A percentile compares a stretch with the other conserved stretches of the same genome.
phyloP scores from a whole-genome alignment of 176 grass and related monocot genomes.

The Stipa capillata region DNA sequence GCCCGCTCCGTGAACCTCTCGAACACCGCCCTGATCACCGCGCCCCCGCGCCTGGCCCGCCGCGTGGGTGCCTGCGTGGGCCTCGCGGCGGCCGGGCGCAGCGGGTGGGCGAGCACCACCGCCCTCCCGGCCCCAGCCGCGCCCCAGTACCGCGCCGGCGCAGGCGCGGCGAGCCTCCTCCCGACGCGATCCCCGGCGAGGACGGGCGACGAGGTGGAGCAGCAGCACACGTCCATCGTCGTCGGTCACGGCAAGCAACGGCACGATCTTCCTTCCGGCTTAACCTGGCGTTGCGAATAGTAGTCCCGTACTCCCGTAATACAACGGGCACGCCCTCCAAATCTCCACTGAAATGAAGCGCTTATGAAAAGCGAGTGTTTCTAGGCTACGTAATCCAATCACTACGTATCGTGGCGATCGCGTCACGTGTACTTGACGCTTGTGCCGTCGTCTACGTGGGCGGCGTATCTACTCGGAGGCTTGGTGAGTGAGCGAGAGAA shows the following conservation, averaged over 20 bases:
- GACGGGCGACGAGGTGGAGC: conserved; percentile 26
- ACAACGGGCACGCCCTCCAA: background rate
- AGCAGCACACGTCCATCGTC: conserved; percentile 48
- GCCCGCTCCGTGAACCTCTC: conserved; percentile 89
- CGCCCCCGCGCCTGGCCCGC: background rate
- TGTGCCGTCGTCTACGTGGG: background rate
- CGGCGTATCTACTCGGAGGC: background rate
- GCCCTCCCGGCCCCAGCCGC: conserved; percentile 14
- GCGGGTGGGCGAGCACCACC: conserved; percentile 29
- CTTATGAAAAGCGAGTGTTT: background rate
- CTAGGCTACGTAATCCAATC: background rate
- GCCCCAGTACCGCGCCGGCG: background rate
- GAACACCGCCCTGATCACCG: conserved; percentile 48
- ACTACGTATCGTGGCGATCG: background rate
- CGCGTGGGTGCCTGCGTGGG: background rate
- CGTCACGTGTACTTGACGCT: background rate
- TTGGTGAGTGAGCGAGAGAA: background rate
- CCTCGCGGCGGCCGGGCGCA: background rate
- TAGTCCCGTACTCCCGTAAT: no score
- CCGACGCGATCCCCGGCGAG: background rate
- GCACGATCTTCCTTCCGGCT: background rate
- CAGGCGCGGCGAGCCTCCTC: background rate
- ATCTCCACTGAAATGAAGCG: background rate
- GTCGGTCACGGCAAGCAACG: background rate
- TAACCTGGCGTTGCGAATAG: background rate